Percentiles rank a stretch among this genome's conserved stretches.
Evolutionary conservation across 352 stramenopile species (phyloP).

Genomic region (Globisporangium spiculum): DNA sequence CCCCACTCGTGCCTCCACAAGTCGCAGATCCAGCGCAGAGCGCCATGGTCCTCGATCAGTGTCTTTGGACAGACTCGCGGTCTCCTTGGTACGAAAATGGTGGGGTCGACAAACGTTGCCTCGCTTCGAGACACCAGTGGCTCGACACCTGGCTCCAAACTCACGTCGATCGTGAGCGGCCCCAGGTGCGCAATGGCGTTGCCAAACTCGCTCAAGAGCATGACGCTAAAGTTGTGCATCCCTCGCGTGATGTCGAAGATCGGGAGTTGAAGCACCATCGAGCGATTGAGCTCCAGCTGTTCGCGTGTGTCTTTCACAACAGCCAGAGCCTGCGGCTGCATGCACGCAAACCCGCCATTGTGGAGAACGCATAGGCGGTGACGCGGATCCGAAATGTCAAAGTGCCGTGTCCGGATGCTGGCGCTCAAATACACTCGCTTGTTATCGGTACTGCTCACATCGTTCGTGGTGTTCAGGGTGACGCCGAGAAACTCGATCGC

Average conservation of each 20-base stretch:
- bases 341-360: slow-evolving; percentile 44
- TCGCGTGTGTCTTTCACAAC: slow-evolving; percentile 21
- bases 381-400: slow-evolving; percentile 35
- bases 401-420: slow-evolving; percentile 36
- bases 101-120: slow-evolving; percentile 20
- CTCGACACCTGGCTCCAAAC: background rate
- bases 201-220: slow-evolving; percentile 49
- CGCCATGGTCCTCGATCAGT: slow-evolving; percentile 1
- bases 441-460: background rate
- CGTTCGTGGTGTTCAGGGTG: background rate
- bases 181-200: slow-evolving; percentile 30
- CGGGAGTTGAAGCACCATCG: slow-evolving; percentile 31
- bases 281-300: slow-evolving; percentile 14
- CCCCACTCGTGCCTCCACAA: slow-evolving; percentile 69
- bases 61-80: slow-evolving; percentile 21
- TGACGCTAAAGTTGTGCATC: slow-evolving; percentile 29
- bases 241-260: slow-evolving; percentile 30
- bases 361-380: slow-evolving; percentile 44
- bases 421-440: slow-evolving; percentile 19
- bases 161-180: slow-evolving; percentile 22
- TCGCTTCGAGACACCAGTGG: slow-evolving; percentile 10
- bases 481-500: slow-evolving; percentile 29
- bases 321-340: slow-evolving; percentile 24
- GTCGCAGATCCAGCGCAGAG: slow-evolving; percentile 47
- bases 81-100: slow-evolving; percentile 22